Evolutionary conservation across 2,329 filamentous ascomycete species (phyloP), one percentile per base, ranked within the genome.

Genomic region (Neofusicoccum sp.): DNA sequence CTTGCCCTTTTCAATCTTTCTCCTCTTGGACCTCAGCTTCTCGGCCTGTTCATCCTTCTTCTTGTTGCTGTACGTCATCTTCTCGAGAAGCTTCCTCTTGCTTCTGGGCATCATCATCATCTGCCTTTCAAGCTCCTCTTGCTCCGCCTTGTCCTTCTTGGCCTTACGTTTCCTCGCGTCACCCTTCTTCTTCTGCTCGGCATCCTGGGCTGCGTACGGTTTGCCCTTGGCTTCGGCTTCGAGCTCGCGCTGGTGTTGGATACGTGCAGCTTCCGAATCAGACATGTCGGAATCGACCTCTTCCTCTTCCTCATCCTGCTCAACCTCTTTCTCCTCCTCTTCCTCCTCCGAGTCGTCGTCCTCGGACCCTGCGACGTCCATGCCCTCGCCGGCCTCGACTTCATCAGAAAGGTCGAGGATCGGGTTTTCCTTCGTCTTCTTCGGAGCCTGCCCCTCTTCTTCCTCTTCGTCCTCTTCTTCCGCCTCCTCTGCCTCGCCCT

Each of bases 51-150:
- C 90, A 69, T 94, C 94, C 83, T 92, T 91, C 85, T 95, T 93
- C 80, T 89, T 93, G 79, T 97, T 97, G 66, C 88, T 93, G 79
- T 96, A 96, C 74, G 93, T 85, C 92, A 99, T 99, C 83, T 97
- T 95, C 83, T 98, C 95, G 69, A 94, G 90, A 72, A 97, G 82
- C 87, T 97, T 97, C 72, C 95, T 85, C 88, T 98, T 99, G 86
- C 96, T 95, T 78, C 96, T 91, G 78, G 90, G 91, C 83, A 98
- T 89, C 95, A 99, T 99, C 81, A 96, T 95, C 87, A 97, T 97
- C 76, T 92, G 89, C 66, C 94, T 85, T 78, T 97, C 93, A 64
- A 96, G 79, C 71, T 98, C 93, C 78, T 98, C 95, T 3, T 90
- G 88, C 74, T 95, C 91, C 71, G 85, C 80, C 67, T 79, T 79